phyloP scores from a whole-genome alignment of 2,329 filamentous ascomycete species.

The Ceratocystis destructans region DNA sequence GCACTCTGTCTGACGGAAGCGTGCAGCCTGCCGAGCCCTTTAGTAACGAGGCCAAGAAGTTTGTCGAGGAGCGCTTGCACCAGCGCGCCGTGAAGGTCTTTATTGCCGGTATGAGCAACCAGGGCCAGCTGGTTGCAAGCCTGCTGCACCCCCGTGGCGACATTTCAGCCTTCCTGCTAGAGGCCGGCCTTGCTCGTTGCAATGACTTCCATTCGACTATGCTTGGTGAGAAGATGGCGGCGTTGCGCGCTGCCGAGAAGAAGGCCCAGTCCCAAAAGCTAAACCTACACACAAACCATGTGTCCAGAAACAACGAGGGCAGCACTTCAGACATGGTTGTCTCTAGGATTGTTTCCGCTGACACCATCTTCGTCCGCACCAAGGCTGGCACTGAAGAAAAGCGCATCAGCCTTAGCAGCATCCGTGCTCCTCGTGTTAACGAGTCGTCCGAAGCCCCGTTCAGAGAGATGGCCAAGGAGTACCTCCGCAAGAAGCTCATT shows the following conservation, averaged over 20 bases:
- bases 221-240: constrained; percentile 76
- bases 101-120: constrained; percentile 74
- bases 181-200: constrained; percentile 80
- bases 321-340: constrained; percentile 65
- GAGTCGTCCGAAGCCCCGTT: constrained; percentile 82
- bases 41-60: constrained; percentile 76
- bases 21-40: constrained; percentile 77
- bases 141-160: constrained; percentile 82
- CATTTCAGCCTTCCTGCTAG: constrained; percentile 80
- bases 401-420: constrained; percentile 81
- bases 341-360: constrained; percentile 71
- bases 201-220: constrained; percentile 92
- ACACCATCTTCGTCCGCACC: constrained; percentile 74
- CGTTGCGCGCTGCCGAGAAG: constrained; percentile 75
- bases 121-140: constrained; percentile 79
- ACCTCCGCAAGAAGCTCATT: constrained; percentile 81
- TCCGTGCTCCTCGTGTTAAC: constrained; percentile 79
- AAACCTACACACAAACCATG: constrained; percentile 70
- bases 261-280: constrained; percentile 62
- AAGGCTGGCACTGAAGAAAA: constrained; percentile 72
- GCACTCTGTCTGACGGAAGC: constrained; percentile 63
- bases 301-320: constrained; percentile 33
- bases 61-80: constrained; percentile 72
- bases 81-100: constrained; percentile 75
- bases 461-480: constrained; percentile 89